phyloP scores from a whole-genome alignment of 179 eudicot genomes.

The Pouteria campechiana region DNA sequence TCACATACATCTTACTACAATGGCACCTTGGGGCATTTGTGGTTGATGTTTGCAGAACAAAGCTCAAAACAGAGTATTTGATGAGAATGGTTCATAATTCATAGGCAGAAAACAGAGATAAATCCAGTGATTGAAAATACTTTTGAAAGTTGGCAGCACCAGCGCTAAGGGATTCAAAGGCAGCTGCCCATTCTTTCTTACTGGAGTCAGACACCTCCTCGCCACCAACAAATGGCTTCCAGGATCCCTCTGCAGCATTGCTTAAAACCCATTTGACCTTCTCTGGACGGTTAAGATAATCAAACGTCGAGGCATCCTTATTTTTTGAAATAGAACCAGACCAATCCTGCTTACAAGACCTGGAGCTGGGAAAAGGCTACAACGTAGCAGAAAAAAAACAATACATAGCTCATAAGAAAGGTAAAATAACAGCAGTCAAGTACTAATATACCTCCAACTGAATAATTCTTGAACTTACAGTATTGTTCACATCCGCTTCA shows the following conservation, averaged over 20 bases:
- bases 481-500: constrained; percentile 23
- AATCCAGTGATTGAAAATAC: too few relatives aligned
- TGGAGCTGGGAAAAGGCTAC: constrained; percentile 19
- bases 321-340: constrained; percentile 10
- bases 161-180: constrained; percentile 5
- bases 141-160: too few relatives aligned
- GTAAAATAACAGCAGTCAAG: neutral
- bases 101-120: too few relatives aligned
- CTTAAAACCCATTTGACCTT: constrained; percentile 32
- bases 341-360: constrained; percentile 14
- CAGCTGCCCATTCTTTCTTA: constrained; percentile 36
- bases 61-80: too few relatives aligned
- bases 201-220: constrained; percentile 25
- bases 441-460: too few relatives aligned
- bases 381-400: neutral
- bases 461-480: too few relatives aligned
- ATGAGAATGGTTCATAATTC: too few relatives aligned
- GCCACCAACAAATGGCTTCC: constrained; percentile 22
- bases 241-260: constrained; percentile 18
- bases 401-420: neutral
- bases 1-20: too few relatives aligned
- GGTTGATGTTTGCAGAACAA: too few relatives aligned
- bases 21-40: too few relatives aligned
- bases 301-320: constrained; percentile 16
- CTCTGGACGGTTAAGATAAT: constrained; percentile 26